Base-by-base conservation (phyloP, 495 filamentous ascomycete species). In the Coniosporium apollinis region DNA sequence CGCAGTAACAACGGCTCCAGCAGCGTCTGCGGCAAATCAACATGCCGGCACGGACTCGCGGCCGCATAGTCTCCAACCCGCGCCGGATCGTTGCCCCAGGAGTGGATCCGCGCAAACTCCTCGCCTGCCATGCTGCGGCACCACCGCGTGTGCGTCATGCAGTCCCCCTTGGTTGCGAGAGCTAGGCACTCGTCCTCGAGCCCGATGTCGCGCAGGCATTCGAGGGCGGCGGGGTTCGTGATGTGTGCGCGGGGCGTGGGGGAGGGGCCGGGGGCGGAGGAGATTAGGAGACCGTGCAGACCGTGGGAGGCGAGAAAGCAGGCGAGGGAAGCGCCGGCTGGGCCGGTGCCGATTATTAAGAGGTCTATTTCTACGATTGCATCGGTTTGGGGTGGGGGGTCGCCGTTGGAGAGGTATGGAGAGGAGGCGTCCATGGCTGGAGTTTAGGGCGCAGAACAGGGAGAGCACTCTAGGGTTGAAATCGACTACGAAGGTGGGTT, bases 161-260 rank as follows among this genome's bases (percentile, higher is more conserved):
- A 46, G 14, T 56, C 47, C 1, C 59, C 52, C 13, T 46, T 45
- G 8, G 57, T 57, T 10, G 60, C 58, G 18, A 59, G 40, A 16
- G 49, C 43, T 2, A 52, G 30, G 25, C 55, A 53, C 36, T 63
- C 62, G n/a, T 57, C 38, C 13, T 69, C 65, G 0, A 71, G 51
- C 3, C 67, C 66, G 33, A 73, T 65, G 37, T 73, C 67, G 14
- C 69, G 62, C 5, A 73, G 52, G 48, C 65, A 69, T 48, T 73
- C 67, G 16, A 67, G 42, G 1, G 64, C 74, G 15, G 74, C 74
- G 41, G 77, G 71, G 37, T 70, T 73, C 19, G 63, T 68, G 30
- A 72, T 70, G 39, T 73, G 67, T 0, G 67, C 69, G 0, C 69
- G 48, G 1, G 69, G 69, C 16, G 66, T 69, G 21, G 63, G 53